These are phyloP conservation scores for Erodium maritimum DNA, from an alignment of 345 rosid genomes.

Conservation along the genomic window DNA sequence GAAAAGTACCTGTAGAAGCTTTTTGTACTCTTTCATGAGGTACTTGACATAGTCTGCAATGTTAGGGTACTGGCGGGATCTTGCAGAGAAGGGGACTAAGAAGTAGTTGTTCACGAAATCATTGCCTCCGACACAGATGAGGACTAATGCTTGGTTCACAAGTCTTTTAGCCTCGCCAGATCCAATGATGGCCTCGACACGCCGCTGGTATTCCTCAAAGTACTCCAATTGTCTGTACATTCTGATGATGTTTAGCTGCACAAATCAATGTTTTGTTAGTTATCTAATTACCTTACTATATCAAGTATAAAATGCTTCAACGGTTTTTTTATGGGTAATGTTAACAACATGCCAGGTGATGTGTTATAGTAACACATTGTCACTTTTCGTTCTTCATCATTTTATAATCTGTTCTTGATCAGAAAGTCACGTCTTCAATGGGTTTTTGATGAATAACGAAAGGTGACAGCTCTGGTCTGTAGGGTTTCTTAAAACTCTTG, in stretches of 20 bases:
- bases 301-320: too few relatives aligned
- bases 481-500: too few relatives aligned
- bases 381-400: too few relatives aligned
- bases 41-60: slow-evolving; percentile 44
- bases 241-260: slow-evolving; percentile 57
- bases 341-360: too few relatives aligned
- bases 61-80: slow-evolving; percentile 58
- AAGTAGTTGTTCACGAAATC: slow-evolving; percentile 79
- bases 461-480: too few relatives aligned
- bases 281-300: too few relatives aligned
- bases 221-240: slow-evolving; percentile 40
- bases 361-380: too few relatives aligned
- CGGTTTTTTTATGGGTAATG: too few relatives aligned
- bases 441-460: too few relatives aligned
- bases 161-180: slow-evolving; percentile 25
- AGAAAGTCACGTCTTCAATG: too few relatives aligned
- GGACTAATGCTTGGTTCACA: slow-evolving; percentile 40
- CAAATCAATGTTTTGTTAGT: too few relatives aligned
- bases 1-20: slow-evolving; percentile 24
- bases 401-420: too few relatives aligned
- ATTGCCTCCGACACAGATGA: slow-evolving; percentile 67
- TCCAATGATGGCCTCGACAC: slow-evolving; percentile 41
- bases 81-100: slow-evolving; percentile 62
- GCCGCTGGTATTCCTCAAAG: slow-evolving; percentile 55
- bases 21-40: slow-evolving; percentile 53